Conservation (phyloP, 371 early-diverging fungal genomes). For the Capniomyces stellatus region DNA sequence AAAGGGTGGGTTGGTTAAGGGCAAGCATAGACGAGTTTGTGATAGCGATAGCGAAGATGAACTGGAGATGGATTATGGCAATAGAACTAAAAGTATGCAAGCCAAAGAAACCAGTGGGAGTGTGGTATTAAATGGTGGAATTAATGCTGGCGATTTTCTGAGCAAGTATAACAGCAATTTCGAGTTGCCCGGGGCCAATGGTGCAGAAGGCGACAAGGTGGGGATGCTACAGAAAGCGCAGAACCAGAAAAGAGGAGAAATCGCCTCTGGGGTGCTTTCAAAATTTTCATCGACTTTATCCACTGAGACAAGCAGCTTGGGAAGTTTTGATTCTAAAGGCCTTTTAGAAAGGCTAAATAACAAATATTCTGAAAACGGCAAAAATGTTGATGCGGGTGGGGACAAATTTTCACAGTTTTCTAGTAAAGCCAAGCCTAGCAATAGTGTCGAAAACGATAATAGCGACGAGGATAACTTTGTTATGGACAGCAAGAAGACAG, state of each 20-base stretch:
- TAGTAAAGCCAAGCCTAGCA: background rate
- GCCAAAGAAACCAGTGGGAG: background rate
- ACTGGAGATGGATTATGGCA: no score
- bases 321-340: no score
- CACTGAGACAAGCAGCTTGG: no score
- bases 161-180: background rate
- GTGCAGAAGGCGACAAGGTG: background rate
- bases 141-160: background rate
- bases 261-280: no score
- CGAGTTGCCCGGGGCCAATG: background rate
- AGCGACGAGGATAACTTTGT: background rate
- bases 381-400: background rate
- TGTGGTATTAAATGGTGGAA: background rate
- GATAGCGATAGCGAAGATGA: background rate
- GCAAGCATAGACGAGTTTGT: background rate
- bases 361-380: background rate
- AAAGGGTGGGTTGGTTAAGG: background rate
- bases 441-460: background rate
- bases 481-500: background rate
- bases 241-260: background rate
- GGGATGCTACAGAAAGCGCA: background rate
- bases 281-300: background rate
- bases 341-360: no score
- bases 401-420: background rate
- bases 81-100: background rate